phyloP scores from a whole-genome alignment of 169 alveolate species.

The Cryptosporidium andersoni region DNA sequence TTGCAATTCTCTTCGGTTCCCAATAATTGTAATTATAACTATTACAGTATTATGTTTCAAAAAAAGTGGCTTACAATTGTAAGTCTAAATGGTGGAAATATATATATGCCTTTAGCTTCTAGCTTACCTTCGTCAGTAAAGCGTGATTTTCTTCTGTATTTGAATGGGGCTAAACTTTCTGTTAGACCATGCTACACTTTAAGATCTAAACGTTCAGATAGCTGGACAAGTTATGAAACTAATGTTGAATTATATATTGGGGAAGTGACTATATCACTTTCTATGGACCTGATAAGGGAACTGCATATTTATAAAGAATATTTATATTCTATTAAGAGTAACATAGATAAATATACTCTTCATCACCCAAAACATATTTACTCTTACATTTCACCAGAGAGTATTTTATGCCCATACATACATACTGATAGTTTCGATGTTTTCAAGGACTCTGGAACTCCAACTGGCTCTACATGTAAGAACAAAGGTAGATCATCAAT shows the following conservation, averaged over 20 bases:
- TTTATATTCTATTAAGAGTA: neutral
- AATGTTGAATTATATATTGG: conserved; percentile 5
- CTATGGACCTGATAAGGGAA: conserved; percentile 62
- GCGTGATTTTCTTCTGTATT: conserved; percentile 23
- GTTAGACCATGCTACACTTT: conserved; percentile 4
- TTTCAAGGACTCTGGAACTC: neutral
- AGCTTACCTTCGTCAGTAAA: conserved; percentile 26
- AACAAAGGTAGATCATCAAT: too few species aligned
- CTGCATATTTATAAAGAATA: conserved; percentile 12
- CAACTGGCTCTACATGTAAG: neutral
- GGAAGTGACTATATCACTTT: conserved; percentile 34
- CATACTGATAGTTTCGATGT: neutral
- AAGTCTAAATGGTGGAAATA: conserved; percentile 48
- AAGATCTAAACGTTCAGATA: conserved; percentile 9
- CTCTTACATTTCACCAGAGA: conserved; percentile 27
- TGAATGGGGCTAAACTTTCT: conserved; percentile 5
- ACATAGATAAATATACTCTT: conserved; percentile 4
- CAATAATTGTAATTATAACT: conserved; percentile 19
- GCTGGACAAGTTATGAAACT: conserved; percentile 37
- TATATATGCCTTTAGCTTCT: conserved; percentile 14
- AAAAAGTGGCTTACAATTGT: conserved; percentile 24
- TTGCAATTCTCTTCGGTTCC: too few species aligned
- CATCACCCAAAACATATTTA: neutral
- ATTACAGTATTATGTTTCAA: conserved; percentile 17
- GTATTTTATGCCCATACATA: conserved; percentile 31